Evolutionary conservation across 2,329 filamentous ascomycete species (phyloP), one percentile per base, ranked within the genome.

Genomic region (Scytalidium lignicola): DNA sequence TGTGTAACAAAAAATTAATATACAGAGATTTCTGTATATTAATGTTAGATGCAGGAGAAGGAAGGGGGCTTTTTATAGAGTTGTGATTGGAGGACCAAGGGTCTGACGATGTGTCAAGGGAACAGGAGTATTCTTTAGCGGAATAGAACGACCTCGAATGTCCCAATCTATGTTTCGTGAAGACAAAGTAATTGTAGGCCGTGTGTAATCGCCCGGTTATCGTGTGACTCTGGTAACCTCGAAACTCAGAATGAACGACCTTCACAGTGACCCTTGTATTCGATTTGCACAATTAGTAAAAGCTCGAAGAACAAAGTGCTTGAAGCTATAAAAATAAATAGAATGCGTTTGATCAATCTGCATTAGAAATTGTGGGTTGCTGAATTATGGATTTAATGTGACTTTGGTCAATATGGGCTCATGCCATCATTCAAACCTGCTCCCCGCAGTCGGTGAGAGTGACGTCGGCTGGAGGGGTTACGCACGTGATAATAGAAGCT

Each of bases 401-500:
- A 37, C n/a, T 37, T n/a, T 13, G 32, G 32, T 37, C 15, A 26
- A 26, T 37, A 37, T 37, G 32, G 32, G n/a, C 32, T 37, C 12
- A 37, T 37, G 15, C 32, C n/a, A 37, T 37, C 32, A 37, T 37
- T n/a, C 32, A 8, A 37, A 37, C n/a, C 32, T 17, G 26, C 32
- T 37, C n/a, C 32, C 32, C 32, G 12, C 12, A 13, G 32, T 13
- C 32, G 10, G 32, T 13, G 32, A 13, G 32, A 15, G 32, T 37
- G 32, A 37, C 32, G 32, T 37, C 32, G 32, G n/a, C 32, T 37
- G 10, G 32, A 37, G 32, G 32, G 32, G 32, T 17, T 17, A n/a
- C 7, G 10, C 32, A 37, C 32, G n/a, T 37, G 32, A 37, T 13
- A n/a, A 37, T 13, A 40, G 47, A 49, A 49, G 10, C 47, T 49